These are phyloP conservation scores for Cicer pinnatifidum DNA, from an alignment of 306 rosid genomes.

Conservation along the genomic window DNA sequence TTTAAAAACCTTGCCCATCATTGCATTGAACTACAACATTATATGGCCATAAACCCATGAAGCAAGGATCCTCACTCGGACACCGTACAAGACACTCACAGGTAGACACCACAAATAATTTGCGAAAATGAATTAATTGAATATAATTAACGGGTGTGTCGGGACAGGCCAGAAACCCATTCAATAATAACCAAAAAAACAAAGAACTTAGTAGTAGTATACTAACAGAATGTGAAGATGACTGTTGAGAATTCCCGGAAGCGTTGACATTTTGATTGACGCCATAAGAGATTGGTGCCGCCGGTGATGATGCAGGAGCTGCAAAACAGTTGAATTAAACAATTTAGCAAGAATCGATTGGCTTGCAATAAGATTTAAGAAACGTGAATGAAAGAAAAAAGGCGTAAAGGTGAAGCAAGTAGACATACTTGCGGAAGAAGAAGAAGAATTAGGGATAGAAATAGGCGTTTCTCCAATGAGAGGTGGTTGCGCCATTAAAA, in stretches of 20 bases:
- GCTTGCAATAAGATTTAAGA: background rate
- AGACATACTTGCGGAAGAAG: background rate
- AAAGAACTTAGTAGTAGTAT: constrained; percentile 29
- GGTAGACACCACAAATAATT: too few relatives aligned
- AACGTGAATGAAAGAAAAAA: background rate
- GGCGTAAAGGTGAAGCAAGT: background rate
- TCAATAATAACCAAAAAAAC: constrained; percentile 1
- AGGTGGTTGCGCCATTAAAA: constrained; percentile 15
- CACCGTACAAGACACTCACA: too few relatives aligned
- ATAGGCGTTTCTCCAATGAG: background rate
- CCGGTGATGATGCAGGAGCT: constrained; percentile 37
- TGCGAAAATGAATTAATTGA: too few relatives aligned
- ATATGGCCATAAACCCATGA: constrained; percentile 8
- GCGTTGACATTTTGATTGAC: constrained; percentile 36
- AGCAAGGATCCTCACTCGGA: too few relatives aligned
- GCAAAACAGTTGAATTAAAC: constrained; percentile 36
- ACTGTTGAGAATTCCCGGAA: constrained; percentile 53
- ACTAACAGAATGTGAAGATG: constrained; percentile 53
- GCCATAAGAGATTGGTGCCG: constrained; percentile 36
- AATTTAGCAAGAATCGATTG: constrained; percentile 20
- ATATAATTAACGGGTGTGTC: too few relatives aligned
- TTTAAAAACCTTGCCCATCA: too few relatives aligned
- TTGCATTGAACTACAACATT: background rate
- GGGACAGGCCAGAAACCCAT: background rate
- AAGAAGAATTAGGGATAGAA: background rate